Evolutionary conservation across 805 yeast species (phyloP), one percentile per base, ranked within the genome.

Genomic region (Saturnispora galanensis): DNA sequence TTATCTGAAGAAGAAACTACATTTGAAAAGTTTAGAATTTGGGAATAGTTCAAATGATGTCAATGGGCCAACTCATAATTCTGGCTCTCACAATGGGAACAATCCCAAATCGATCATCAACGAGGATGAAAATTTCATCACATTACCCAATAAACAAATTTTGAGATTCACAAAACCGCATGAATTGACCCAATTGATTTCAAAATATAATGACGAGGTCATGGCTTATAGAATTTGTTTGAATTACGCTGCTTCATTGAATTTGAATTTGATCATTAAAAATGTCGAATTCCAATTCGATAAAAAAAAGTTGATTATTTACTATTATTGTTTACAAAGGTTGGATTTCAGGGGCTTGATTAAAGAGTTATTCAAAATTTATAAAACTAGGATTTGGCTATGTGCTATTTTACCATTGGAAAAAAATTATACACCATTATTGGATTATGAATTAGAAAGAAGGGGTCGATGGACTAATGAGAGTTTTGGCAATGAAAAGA

Each of bases 251-350:
- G 51, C 59, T 9, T 57, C 63, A 15, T 52, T 62, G 47, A 66
- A 71, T 45, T 57, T 73, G 53, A 68, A 69, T 56, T 64, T 84
- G 69, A 74, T 75, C 53, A 71, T 84, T 41, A 68, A 83, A 50
- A 84, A 79, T 58, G 82, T 86, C 1, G 94, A 84, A 60, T 84
- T 81, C 61, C 94, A 84, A 62, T 84, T 81, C 61, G 93, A 84
- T 59, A 75, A 84, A 47, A 81, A 82, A 57, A 84, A 84, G 53
- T 68, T 84, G 49, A 84, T 82, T 6, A 80, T 84, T 53, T 84
- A 82, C 61, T 81, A 81, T 56, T 70, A 68, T 45, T 71, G 81
- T 55, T 70, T 74, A 40, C 78, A 78, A 54, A 66, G 93, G 52
- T 72, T 83, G 45, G 93, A 84, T 57, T 83, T 83, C 58, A 67